Evolutionary conservation across 2,329 filamentous ascomycete genomes (phyloP), one percentile per base, ranked within the genome.

Genomic region (Fusarium sp.): DNA sequence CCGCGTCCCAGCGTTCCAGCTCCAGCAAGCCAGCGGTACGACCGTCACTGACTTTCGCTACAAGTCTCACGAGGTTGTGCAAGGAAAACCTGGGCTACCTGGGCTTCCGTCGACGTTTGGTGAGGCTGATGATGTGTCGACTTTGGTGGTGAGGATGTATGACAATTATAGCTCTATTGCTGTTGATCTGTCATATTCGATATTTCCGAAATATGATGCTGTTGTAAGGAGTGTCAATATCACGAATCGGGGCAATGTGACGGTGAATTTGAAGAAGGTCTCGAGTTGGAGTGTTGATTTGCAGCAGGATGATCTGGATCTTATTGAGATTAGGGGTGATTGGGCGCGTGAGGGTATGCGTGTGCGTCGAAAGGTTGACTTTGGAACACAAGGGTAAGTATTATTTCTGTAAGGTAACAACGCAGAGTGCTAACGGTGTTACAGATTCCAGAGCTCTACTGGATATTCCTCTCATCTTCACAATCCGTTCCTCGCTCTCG

Each of bases 401-500:
- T 10, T 8, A 1, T 2, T 0, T 5, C 15, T 3, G 10, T 14
- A 2, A 3, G 22, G 8, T 5, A 1, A 17, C 1, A 1, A 7
- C 3, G 3, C 7, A 18, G 1, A 1, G 8, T 42, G 4, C 17
- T 20, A 9, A 63, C 45, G 22, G 8, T 22, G 60, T 1, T 59
- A 4, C 20, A 90, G 89, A 12, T 92, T 92, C 78, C 87, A 88
- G 22, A 91, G 90, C 70, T 86, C 84, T 0, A 86, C 85, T 4
- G 90, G 90, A 0, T 92, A 90, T 75, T 90, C 90, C 0, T 91
- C 90, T 0, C 89, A 91, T 71, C 82, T 90, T 1, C 89, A 91
- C 78, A 92, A 92, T 69, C 90, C 90, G 0, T 92, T 92, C 81
- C 84, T 92, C 26, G 85, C 88, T 0, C 81, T 92, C 1, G 84